Evolutionary conservation across 768 basidiomycete genomes (phyloP), one percentile per base, ranked within the genome.

Genomic region (Amanita molliuscula): DNA sequence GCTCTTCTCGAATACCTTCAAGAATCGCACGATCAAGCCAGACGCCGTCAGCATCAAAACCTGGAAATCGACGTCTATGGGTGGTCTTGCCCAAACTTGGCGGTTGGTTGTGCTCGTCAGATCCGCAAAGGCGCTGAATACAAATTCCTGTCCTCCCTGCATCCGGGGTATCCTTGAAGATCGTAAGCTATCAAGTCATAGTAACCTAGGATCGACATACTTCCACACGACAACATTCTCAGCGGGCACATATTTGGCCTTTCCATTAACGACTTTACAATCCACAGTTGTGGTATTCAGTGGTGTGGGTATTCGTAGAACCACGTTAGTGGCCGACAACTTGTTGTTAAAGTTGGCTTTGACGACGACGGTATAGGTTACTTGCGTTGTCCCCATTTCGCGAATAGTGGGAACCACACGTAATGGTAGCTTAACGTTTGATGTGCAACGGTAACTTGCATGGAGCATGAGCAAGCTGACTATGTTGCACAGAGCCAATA

Each of bases 21-120:
- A 68, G 76, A 97, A 99, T 47, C 95, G 79, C 37, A 99, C 96
- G 45, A 95, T 86, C 59, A 99, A 65, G 1, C 96, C 96, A 9
- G 95, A 97, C 9, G 96, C 77, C 0, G 96, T 98, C 67, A 98
- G 91, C 96, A 99, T 99, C 57, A 99, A 75, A 51, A 99, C 96
- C 69, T 94, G 92, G 69, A 99, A 99, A 65, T 99, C 96, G 55
- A 98, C 84, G 57, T 95, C 90, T 60, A 99, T 98, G 6, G 96
- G 96, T 15, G 96, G 96, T 48, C 96, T 75, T 2, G 94, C 93
- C 96, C 96, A 99, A 3, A 95, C 84, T 75, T 97, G 93, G 29
- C 92, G 83, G 52, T 81, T 77, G 0, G 96, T 99, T 28, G 92
- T 95, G 53, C 81, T 79, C 1, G 94, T 90, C 54, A 98, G 70